Base-by-base conservation (phyloP, 2,329 filamentous ascomycete genomes). In the Cucurbitaria berberidis region DNA sequence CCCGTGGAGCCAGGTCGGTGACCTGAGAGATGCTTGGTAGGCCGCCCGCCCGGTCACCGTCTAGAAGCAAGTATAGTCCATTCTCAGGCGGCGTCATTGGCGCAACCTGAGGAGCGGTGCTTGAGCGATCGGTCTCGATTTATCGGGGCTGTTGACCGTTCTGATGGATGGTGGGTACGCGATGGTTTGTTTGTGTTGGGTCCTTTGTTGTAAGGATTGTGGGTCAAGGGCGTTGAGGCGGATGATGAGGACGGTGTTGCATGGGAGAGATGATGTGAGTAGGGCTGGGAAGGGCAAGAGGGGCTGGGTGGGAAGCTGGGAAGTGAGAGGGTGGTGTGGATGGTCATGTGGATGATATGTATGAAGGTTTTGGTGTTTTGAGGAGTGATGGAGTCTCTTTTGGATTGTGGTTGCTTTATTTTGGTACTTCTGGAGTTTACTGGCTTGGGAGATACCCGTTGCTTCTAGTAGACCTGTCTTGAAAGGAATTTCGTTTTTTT, bases 21-120 rank as follows among this genome's bases (percentile, higher is more conserved):
- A 21, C 18, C 19, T 38, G 35, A 38, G 35, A 38, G 35, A 38
- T 18, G 35, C 35, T 38, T 16, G 35, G 16, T n/a, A n/a, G 13
- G 16, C 2, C 18, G 5, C n/a, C 45, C 39, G n/a, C 18, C 41
- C 43, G n/a, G 36, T 38, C 36, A 43, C 30, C 16, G 7, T 52
- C 39, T 13, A 2, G 50, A 39, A 48, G 50, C 50, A 52, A 45
- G 50, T 48, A 48, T 52, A 52, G 50, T 32, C 50, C 45, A 18
- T 43, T 32, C 13, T 36, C 13, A 4, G 11, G 30, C n/a, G 11
- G 10, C 26, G 27, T 11, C 27, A 11, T 13, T 9, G 8, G 10
- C 8, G 27, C 27, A 11, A 11, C 27, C 13, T 9, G 13, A 13
- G 27, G 11, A 30, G 38, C 43, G 49, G 50, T 43, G 39, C 44